Base-by-base conservation (phyloP, 1,139 yeast species). In the Candida anutae region DNA sequence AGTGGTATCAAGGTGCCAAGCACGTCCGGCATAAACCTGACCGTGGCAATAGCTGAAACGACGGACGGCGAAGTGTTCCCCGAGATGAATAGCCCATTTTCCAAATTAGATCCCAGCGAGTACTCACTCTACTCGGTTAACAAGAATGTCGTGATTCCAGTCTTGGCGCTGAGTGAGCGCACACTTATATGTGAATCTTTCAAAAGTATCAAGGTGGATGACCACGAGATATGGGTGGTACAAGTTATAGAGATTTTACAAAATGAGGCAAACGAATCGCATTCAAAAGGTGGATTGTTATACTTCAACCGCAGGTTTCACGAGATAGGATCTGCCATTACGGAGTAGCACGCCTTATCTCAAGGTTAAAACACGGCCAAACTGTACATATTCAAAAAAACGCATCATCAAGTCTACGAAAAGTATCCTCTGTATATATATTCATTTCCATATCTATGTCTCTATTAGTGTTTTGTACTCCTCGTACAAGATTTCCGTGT, bases 221-320 rank as follows among this genome's bases (percentile, higher is more conserved):
- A 79, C 40, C 95, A 87, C 50, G 95, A 85, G 48, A 76, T 87
- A 3, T 85, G 95, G 94, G 75, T 83, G 3, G 93, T 82, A 3
- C 63, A 67, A 33, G 83, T 80, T 2, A 48, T 65, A 21, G 77
- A 77, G n/a, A 68, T 77, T 4, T 30, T 69, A 50, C 9, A 17
- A 8, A 52, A 37, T 4, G 55, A 62, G 16, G 48, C 55, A 16
- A 43, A 46, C 15, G 38, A 42, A 2, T 48, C 49, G n/a, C 37
- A 18, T 8, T 12, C 22, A 5, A 42, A 44, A 30, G 85, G 85
- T 3, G 85, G 85, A 0, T 48, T 81, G 25, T 45, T 80, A n/a
- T 80, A 78, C 42, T 78, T 69, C 48, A 66, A 78, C 41, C 60
- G 83, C 40, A 54, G 60, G 13, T 80, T 80, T 42, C 80, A 77